Evolutionary conservation across 116 monocot genomes (phyloP).

Genomic region (Iris pallida): DNA sequence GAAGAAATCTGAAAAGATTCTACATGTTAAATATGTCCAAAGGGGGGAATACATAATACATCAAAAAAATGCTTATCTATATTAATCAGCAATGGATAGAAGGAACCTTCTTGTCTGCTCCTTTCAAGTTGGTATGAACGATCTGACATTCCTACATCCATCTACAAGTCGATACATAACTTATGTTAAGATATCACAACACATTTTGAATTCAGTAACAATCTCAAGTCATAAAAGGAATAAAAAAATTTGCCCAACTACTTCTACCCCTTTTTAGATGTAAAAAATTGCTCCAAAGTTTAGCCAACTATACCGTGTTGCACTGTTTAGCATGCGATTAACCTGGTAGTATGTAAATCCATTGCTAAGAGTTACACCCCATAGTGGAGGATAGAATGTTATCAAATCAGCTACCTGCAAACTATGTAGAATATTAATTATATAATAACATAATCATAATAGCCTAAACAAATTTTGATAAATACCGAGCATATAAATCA

Average conservation of each 20-base stretch:
- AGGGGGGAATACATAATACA: too few species aligned
- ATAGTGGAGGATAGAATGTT: conserved; percentile 89
- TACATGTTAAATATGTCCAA: background rate
- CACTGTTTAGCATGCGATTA: conserved; percentile 86
- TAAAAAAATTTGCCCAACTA: background rate
- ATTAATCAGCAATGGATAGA: conserved; percentile 3
- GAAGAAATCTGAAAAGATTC: background rate
- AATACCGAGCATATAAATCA: too few species aligned
- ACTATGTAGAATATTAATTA: background rate
- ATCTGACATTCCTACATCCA: conserved; percentile 87
- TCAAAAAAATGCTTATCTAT: background rate
- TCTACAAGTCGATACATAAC: conserved; percentile 38
- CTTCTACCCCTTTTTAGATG: background rate
- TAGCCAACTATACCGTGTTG: conserved; percentile 55
- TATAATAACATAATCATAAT: too few species aligned
- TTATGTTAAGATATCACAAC: conserved; percentile 3
- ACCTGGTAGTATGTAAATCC: conserved; percentile 94
- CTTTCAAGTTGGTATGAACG: conserved; percentile 58
- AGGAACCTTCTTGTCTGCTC: conserved; percentile 76
- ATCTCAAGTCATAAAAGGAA: background rate
- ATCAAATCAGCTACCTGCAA: conserved; percentile 79
- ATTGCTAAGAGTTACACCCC: conserved; percentile 97
- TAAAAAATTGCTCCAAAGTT: background rate
- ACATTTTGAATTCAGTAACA: conserved; percentile 1
- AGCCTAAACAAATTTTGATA: too few species aligned